These are phyloP conservation scores for Physcomitrium patens DNA, from an alignment of 225 moss, liverwort and hornwort species.

Conservation along the genomic window DNA sequence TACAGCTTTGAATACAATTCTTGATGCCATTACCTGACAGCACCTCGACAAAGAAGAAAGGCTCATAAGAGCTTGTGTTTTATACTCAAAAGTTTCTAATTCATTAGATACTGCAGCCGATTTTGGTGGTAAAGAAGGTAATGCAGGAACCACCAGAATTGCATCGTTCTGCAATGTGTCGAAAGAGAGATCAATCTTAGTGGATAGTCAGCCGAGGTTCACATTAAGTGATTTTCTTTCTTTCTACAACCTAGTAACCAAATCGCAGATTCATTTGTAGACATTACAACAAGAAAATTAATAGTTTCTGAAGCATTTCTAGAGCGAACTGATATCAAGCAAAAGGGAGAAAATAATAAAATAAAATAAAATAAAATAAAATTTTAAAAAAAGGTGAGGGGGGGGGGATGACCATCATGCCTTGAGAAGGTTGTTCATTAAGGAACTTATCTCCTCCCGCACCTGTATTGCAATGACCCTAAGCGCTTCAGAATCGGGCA, in stretches of 20 bases:
- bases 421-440: conserved; percentile 49
- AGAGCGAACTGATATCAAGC: too few relatives aligned
- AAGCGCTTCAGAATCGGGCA: conserved; percentile 39
- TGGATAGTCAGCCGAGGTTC: neutral
- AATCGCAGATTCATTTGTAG: neutral
- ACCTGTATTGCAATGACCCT: conserved; percentile 38
- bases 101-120: conserved; percentile 29
- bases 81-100: conserved; percentile 44
- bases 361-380: too few relatives aligned
- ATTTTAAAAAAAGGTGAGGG: neutral
- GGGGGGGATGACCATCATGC: conserved; percentile 4
- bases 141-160: conserved; percentile 45
- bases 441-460: conserved; percentile 36
- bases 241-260: neutral
- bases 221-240: neutral
- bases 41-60: conserved; percentile 54
- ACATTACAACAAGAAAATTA: neutral
- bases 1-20: neutral
- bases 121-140: conserved; percentile 43
- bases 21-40: conserved; percentile 40
- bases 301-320: neutral
- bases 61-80: conserved; percentile 45
- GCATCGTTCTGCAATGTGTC: conserved; percentile 37
- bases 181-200: conserved; percentile 18
- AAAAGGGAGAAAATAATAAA: too few relatives aligned